phyloP scores from a whole-genome alignment of 2,329 filamentous ascomycete genomes.

The Setomelanomma holmii region DNA sequence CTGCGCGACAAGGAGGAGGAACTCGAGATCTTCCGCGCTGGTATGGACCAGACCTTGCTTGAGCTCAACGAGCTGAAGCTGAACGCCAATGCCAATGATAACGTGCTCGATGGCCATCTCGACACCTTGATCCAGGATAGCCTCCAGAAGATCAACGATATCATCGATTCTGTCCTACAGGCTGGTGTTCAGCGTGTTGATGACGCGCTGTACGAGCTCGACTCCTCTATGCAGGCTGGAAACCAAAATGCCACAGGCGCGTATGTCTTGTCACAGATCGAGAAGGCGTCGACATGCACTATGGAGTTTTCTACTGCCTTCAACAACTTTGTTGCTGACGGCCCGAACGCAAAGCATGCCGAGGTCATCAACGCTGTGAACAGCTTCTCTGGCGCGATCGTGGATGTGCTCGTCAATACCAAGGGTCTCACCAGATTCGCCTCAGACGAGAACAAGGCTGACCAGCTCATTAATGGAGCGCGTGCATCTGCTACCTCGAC shows the following conservation, averaged over 20 bases:
- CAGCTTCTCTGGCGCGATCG: constrained; percentile 86
- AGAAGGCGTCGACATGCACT: constrained; percentile 91
- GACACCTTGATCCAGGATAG: constrained; percentile 87
- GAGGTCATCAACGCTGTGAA: constrained; percentile 94
- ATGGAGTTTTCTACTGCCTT: constrained; percentile 98
- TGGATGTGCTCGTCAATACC: constrained; percentile 93
- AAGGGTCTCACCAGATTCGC: constrained; percentile 94
- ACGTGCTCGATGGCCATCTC: constrained; percentile 86
- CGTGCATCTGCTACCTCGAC: constrained; percentile 85
- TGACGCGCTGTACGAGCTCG: constrained; percentile 94
- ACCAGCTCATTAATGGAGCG: constrained; percentile 81
- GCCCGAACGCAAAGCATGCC: constrained; percentile 85
- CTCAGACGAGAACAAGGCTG: constrained; percentile 92
- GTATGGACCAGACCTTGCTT: constrained; percentile 94
- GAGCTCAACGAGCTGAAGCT: constrained; percentile 87
- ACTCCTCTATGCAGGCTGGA: constrained; percentile 97
- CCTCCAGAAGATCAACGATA: constrained; percentile 92
- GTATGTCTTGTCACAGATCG: constrained; percentile 94
- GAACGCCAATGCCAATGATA: constrained; percentile 69
- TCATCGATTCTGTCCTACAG: constrained; percentile 95
- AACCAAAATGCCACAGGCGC: constrained; percentile 97
- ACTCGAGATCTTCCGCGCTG: constrained; percentile 96
- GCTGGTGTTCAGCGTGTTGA: constrained; percentile 92
- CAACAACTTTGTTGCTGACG: constrained; percentile 98
- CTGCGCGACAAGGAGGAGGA: constrained; percentile 96